These are phyloP conservation scores for Fusarium camptoceras DNA, from an alignment of 2,329 filamentous ascomycete species.

Conservation along the genomic window DNA sequence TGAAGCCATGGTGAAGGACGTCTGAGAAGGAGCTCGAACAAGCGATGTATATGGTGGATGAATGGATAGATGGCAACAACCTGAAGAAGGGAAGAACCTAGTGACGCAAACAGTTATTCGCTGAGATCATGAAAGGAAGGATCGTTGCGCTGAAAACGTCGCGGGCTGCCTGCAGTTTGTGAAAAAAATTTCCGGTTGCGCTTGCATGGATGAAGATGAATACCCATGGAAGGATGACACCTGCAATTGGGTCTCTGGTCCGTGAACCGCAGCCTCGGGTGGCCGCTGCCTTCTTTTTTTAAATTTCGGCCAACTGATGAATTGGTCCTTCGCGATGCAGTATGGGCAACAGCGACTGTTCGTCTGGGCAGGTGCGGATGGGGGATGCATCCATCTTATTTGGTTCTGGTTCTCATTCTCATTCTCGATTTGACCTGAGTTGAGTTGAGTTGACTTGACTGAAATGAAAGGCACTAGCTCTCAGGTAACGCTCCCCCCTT, in stretches of 20 bases:
- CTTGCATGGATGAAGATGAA: constrained; percentile 24
- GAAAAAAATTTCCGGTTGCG: constrained; percentile 21
- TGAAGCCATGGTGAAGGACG: constrained; percentile 26
- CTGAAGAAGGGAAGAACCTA: background rate
- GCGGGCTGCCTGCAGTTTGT: background rate
- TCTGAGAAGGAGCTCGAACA: background rate
- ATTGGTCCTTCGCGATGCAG: constrained; percentile 2
- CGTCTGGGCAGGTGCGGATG: constrained; percentile 7
- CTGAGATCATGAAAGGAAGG: background rate
- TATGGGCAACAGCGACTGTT: background rate
- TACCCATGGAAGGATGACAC: constrained; percentile 20
- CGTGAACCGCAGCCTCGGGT: constrained; percentile 32
- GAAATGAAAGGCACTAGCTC: constrained; percentile 1
- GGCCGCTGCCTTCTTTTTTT: constrained; percentile 24
- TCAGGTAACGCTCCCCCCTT: constrained; percentile 20
- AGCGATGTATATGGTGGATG: background rate
- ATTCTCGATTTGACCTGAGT: background rate
- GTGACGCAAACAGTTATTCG: constrained; percentile 10
- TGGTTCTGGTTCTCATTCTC: constrained; percentile 8
- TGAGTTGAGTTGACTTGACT: background rate
- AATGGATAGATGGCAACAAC: background rate
- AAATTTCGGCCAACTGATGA: background rate
- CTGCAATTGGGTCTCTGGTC: constrained; percentile 27
- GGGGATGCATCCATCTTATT: constrained; percentile 13
- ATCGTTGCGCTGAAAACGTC: constrained; percentile 3